A percentile compares a stretch with the other conserved stretches of the same genome.
These are phyloP conservation scores for Plasmodium reichenowi DNA, from an alignment of 169 alveolate genomes.

Conservation along the genomic window DNA sequence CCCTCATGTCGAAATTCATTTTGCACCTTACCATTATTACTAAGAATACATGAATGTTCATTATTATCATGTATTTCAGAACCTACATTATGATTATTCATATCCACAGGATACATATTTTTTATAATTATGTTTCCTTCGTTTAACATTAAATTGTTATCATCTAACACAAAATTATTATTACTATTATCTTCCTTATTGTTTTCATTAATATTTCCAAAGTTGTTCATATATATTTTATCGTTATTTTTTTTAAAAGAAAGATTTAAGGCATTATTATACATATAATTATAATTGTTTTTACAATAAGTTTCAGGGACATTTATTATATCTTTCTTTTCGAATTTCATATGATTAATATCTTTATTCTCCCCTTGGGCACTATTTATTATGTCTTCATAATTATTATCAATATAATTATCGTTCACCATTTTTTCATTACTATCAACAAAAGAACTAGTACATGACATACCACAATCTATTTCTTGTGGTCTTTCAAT, in stretches of 20 bases:
- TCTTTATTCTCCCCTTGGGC: too few species aligned
- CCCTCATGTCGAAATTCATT: neutral
- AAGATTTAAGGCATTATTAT: slow-evolving; percentile 4
- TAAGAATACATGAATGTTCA: neutral
- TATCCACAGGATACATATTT: slow-evolving; percentile 3
- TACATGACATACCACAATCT: slow-evolving; percentile 71
- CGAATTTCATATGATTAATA: too few species aligned
- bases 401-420: neutral
- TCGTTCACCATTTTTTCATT: slow-evolving; percentile 12
- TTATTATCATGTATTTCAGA: neutral
- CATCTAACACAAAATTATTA: neutral
- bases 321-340: too few species aligned
- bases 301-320: too few species aligned
- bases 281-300: neutral
- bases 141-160: neutral
- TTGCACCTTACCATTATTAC: neutral
- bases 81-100: neutral
- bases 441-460: slow-evolving; percentile 38
- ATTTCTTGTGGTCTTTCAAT: slow-evolving; percentile 71
- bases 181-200: neutral
- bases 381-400: too few species aligned
- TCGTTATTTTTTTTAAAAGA: slow-evolving; percentile 10
- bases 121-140: neutral
- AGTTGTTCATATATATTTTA: neutral
- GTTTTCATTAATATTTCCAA: neutral